Conservation (phyloP, 208 protist species). For the Trypanosoma scelopori region DNA sequence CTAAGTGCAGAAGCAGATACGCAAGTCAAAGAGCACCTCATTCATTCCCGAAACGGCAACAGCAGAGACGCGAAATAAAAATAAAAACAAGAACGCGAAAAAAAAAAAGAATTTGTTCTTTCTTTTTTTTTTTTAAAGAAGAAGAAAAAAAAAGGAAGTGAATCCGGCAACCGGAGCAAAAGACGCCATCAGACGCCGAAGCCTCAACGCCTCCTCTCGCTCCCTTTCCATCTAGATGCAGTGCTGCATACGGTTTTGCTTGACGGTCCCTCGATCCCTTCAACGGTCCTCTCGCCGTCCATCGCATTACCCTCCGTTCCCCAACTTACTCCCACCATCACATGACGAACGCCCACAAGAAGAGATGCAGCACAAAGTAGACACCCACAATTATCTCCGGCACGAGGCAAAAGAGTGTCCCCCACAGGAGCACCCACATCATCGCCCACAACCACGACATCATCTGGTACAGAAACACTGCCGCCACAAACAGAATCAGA, state of each 20-base stretch:
- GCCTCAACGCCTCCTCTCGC: neutral
- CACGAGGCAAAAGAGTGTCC: constrained; percentile 30
- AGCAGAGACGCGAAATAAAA: constrained; percentile 11
- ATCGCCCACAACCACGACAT: constrained; percentile 34
- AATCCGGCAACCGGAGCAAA: neutral
- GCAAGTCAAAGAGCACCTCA: too few relatives aligned
- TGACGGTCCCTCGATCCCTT: too few relatives aligned
- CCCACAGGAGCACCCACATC: constrained; percentile 36
- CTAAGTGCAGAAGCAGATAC: too few relatives aligned
- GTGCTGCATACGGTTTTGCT: too few relatives aligned
- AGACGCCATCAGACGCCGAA: neutral
- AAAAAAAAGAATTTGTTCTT: constrained; percentile 9
- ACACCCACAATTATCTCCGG: constrained; percentile 27
- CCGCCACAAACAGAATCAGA: constrained; percentile 37
- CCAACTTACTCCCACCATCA: constrained; percentile 6
- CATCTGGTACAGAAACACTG: constrained; percentile 39
- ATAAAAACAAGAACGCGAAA: constrained; percentile 21
- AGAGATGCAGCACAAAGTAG: constrained; percentile 34
- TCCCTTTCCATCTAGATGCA: too few relatives aligned
- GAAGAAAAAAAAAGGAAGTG: neutral
- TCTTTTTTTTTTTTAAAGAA: too few relatives aligned
- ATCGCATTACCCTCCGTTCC: neutral
- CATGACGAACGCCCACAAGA: constrained; percentile 34
- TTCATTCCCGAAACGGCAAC: too few relatives aligned
- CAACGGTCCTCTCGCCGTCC: neutral